phyloP scores from a whole-genome alignment of 2,329 filamentous ascomycete genomes.

The Orbilia blumenaviensis region DNA sequence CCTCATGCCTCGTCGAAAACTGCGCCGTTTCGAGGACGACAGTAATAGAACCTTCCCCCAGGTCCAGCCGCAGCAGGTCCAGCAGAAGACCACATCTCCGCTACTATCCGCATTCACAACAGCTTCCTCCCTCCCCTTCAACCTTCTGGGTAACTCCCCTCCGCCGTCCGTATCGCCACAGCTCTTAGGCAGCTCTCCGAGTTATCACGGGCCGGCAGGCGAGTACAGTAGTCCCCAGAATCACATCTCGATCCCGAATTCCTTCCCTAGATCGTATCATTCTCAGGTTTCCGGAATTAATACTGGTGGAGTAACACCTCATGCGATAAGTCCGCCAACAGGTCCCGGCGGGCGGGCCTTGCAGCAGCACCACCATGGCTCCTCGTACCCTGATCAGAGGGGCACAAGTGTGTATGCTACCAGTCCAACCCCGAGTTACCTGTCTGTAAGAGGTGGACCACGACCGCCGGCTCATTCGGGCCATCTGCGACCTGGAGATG shows the following conservation, averaged over 20 bases:
- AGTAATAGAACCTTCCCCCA: slow-evolving; percentile 52
- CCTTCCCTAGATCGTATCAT: slow-evolving; percentile 43
- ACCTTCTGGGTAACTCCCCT: slow-evolving; percentile 49
- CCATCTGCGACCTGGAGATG: slow-evolving; percentile 42
- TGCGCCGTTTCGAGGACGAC: slow-evolving; percentile 48
- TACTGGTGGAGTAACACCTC: slow-evolving; percentile 29
- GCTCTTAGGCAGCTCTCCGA: slow-evolving; percentile 41
- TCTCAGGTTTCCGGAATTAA: slow-evolving; percentile 7
- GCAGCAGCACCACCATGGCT: slow-evolving; percentile 48
- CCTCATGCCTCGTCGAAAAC: slow-evolving; percentile 54
- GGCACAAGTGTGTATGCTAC: slow-evolving; percentile 50
- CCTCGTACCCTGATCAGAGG: slow-evolving; percentile 47
- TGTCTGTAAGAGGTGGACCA: slow-evolving; percentile 47
- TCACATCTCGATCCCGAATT: slow-evolving; percentile 51
- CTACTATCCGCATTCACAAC: slow-evolving; percentile 45
- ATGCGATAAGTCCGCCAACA: slow-evolving; percentile 53
- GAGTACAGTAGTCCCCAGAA: slow-evolving; percentile 46
- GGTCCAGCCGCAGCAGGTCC: slow-evolving; percentile 47
- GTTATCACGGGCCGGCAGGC: slow-evolving; percentile 16
- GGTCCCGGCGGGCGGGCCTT: slow-evolving; percentile 34
- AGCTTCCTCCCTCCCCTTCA: slow-evolving; percentile 50
- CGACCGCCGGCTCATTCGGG: slow-evolving; percentile 47
- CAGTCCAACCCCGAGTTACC: slow-evolving; percentile 50
- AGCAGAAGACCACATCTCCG: slow-evolving; percentile 52
- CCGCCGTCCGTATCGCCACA: slow-evolving; percentile 50